Evolutionary conservation across 768 basidiomycete species (phyloP), one percentile per base, ranked within the genome.

Genomic region (Rubroboletus pulcherrimus): DNA sequence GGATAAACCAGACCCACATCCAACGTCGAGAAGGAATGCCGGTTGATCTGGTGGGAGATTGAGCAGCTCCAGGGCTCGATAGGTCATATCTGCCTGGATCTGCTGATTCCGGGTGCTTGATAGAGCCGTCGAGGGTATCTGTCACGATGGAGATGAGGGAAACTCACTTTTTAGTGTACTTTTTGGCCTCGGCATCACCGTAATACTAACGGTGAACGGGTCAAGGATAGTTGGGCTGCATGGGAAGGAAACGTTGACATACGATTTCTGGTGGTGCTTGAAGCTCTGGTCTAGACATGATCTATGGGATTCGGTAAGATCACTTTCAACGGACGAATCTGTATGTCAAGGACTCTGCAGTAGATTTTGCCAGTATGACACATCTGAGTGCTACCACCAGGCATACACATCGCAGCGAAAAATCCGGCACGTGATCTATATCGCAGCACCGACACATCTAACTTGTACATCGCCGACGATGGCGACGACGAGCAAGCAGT

Each of bases 71-170:
- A 99, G 75, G 2, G 95, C 95, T 62, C 97, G 83, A 63, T 94
- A 91, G 15, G 97, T 97, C 97, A 99, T 98, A 59, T 95, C 87
- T 10, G 93, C 89, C 68, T 99, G 97, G 57, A 99, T 94, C 69
- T 89, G 87, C 71, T 98, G 95, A 66, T 96, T 93, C 51, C 97
- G 93, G 31, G 95, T 86, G 75, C 94, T 97, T 57, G 46, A 35
- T 52, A 46, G 45, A 61, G 26, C 62, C 55, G 57, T 68, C 53
- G n/a, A 44, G 19, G 21, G 26, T 12, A 5, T 46, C 26, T 38
- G 7, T 33, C 15, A 9, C 0, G 8, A 39, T 49, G n/a, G 53
- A 19, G 45, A 53, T 8, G 46, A 51, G 38, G 45, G 34, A 19
- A 29, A 69, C 79, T 53, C 65, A 95, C 94, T 96, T 98, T 77